Conservation (phyloP, 2,329 filamentous ascomycete genomes). For the Pseudogymnoascus sp. region DNA sequence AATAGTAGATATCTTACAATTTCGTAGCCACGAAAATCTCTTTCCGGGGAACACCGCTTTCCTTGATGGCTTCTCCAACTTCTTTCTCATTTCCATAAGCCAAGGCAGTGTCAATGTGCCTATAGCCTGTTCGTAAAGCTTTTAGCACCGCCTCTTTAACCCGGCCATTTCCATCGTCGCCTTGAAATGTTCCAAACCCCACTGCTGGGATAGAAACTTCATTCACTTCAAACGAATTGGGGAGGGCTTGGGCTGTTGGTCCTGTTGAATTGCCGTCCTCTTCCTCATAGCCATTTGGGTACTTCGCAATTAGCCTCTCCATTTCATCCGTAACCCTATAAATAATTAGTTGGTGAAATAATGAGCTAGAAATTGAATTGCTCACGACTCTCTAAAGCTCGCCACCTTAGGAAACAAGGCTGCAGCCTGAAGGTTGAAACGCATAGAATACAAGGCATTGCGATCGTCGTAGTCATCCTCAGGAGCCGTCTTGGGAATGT, state of each 20-base stretch:
- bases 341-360: neutral
- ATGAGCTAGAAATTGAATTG: neutral
- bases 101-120: constrained; percentile 41
- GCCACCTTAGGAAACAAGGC: neutral
- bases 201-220: constrained; percentile 31
- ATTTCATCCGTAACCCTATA: constrained; percentile 13
- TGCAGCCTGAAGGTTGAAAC: neutral
- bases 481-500: too few species aligned
- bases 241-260: neutral
- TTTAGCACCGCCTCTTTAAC: constrained; percentile 40
- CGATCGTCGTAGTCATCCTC: constrained; percentile 24
- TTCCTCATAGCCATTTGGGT: constrained; percentile 13
- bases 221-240: neutral
- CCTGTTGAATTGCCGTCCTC: neutral
- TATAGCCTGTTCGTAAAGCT: constrained; percentile 37
- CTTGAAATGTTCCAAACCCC: constrained; percentile 35
- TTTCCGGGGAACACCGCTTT: constrained; percentile 31
- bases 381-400: neutral
- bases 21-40: constrained; percentile 45
- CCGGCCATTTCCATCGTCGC: constrained; percentile 18
- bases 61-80: constrained; percentile 34
- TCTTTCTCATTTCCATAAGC: constrained; percentile 38
- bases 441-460: constrained; percentile 27
- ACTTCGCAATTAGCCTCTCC: constrained; percentile 11
- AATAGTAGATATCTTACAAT: constrained; percentile 36